These are phyloP conservation scores for Jimgerdemannia flammicorona DNA, from an alignment of 192 early-diverging fungal genomes.

Conservation along the genomic window DNA sequence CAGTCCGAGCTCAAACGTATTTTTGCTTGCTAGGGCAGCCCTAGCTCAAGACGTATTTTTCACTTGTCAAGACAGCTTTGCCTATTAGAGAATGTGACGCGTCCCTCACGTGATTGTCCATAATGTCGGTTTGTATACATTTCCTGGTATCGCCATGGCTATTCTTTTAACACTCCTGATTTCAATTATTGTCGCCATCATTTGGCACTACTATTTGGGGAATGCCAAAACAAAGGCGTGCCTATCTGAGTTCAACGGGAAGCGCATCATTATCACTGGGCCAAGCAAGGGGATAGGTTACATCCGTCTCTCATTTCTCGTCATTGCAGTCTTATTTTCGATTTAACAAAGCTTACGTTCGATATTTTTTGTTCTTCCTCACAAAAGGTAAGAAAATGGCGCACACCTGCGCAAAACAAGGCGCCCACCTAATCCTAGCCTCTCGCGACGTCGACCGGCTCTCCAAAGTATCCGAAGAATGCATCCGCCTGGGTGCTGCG, in stretches of 20 bases:
- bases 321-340: not conserved
- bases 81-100: no score
- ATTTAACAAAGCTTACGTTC: not conserved
- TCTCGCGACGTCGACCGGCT: not conserved
- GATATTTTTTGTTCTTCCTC: no score
- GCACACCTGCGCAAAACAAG: not conserved
- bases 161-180: not conserved
- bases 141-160: no score
- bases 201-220: not conserved
- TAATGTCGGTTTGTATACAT: no score
- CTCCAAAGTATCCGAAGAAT: not conserved
- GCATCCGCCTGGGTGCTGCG: not conserved
- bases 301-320: not conserved
- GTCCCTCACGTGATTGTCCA: no score
- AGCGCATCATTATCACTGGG: constrained; percentile 1
- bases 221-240: not conserved
- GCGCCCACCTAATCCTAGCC: not conserved
- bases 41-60: no score
- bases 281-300: constrained; percentile 1
- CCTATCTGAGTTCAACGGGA: not conserved
- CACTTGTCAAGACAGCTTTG: no score
- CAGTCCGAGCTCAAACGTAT: no score
- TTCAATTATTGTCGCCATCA: not conserved
- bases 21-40: no score
- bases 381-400: not conserved